Evolutionary conservation across 331 rosid species (phyloP).

Genomic region (Rhamnella rubrinervis): DNA sequence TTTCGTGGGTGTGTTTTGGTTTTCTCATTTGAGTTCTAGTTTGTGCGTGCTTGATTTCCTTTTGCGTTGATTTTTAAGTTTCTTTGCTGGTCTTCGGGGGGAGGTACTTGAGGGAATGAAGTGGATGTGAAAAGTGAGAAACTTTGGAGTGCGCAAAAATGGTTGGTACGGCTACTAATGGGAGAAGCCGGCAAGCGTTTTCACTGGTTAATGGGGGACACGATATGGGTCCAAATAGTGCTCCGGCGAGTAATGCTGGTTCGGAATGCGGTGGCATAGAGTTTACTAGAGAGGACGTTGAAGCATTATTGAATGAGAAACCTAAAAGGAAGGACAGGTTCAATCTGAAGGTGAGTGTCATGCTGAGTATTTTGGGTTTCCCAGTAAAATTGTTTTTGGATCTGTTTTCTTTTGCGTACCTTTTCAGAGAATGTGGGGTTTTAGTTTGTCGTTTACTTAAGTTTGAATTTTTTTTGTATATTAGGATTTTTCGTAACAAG

Average conservation of each 20-base stretch:
- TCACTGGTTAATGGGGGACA: slow-evolving; percentile 71
- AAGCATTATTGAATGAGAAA: slow-evolving; percentile 72
- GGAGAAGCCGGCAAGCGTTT: slow-evolving; percentile 68
- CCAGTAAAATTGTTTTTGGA: not conserved
- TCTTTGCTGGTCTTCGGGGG: slow-evolving; percentile 19
- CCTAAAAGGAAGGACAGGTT: slow-evolving; percentile 87
- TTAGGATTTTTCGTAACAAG: slow-evolving; percentile 11
- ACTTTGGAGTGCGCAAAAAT: slow-evolving; percentile 38
- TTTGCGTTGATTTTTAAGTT: slow-evolving; percentile 13
- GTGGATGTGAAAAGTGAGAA: slow-evolving; percentile 28
- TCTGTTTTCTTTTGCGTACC: not conserved
- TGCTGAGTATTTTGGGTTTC: slow-evolving; percentile 23
- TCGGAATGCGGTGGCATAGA: slow-evolving; percentile 79
- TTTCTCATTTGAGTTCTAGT: slow-evolving; percentile 21
- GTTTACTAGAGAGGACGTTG: slow-evolving; percentile 93
- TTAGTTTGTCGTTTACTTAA: not conserved
- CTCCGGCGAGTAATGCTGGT: slow-evolving; percentile 88
- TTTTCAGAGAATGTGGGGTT: too few relatives aligned
- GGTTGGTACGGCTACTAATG: slow-evolving; percentile 87
- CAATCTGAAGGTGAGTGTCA: slow-evolving; percentile 73
- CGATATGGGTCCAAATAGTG: slow-evolving; percentile 65
- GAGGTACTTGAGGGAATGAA: slow-evolving; percentile 43
- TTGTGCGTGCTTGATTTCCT: slow-evolving; percentile 17
- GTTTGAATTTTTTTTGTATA: not conserved
- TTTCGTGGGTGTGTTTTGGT: slow-evolving; percentile 30